Evolutionary conservation across 2,329 filamentous ascomycete genomes (phyloP), one percentile per base, ranked within the genome.

Genomic region (Fusarium vanettenii): DNA sequence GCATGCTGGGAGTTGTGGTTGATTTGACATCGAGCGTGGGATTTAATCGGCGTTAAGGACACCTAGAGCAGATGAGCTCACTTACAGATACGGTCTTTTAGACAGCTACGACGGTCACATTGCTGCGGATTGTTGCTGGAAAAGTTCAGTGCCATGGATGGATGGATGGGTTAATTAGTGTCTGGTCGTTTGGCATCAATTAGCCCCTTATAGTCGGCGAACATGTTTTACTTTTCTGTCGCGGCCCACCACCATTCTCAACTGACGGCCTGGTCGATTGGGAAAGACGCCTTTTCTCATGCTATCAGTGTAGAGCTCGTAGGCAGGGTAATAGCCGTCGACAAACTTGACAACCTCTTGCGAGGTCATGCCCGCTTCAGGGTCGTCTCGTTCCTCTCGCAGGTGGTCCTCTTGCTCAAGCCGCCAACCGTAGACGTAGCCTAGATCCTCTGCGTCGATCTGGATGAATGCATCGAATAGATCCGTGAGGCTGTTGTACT

Each of bases 351-450:
- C 86, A 50, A 98, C 94, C 81, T 96, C 89, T 66, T 94, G 92
- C 76, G 94, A 92, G 1, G 90, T 93, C 95, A 98, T 98, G 33
- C 94, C 95, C 0, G 87, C 88, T 18, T 76, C 75, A 22, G 81
- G 79, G 52, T 84, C 82, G 10, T 93, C 94, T 74, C 89, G 93
- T 25, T 87, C 84, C 9, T 85, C 85, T 27, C 93, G 89, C 77
- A 98, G 86, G 68, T 89, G 89, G 57, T 89, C 88, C 83, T 98
- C 95, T 83, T 97, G 94, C 84, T 98, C 87, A 76, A 92, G 85
- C 16, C 95, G 90, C 95, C 95, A 98, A 71, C 89, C 89, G 78
- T 98, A 98, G 62, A 97, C 95, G 79, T 91, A 95, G 60, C 87
- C 86, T 6, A 90, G 87, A 75, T 97, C 86, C 76, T 93, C 89